phyloP scores from a whole-genome alignment of 495 filamentous ascomycete genomes.

The Neurospora cerealis region DNA sequence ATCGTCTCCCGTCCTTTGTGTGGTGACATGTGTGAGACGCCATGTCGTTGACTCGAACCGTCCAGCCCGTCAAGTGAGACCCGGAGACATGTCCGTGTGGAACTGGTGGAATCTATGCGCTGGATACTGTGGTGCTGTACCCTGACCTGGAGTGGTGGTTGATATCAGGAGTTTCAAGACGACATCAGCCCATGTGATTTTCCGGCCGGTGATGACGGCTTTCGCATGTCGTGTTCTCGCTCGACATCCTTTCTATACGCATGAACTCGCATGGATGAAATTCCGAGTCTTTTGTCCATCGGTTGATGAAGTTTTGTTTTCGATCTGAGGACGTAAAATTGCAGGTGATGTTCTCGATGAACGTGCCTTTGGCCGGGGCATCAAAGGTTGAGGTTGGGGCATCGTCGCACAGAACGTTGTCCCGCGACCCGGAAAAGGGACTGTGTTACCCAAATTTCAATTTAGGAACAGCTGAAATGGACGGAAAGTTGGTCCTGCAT shows the following conservation, averaged over 20 bases:
- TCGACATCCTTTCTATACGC: not conserved
- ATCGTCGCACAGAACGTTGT: not conserved
- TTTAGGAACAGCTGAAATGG: not conserved
- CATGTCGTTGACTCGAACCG: not conserved
- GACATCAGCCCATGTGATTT: not conserved
- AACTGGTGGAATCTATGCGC: not conserved
- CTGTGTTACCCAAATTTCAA: not conserved
- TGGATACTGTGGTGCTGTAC: not conserved
- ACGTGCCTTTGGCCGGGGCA: not conserved
- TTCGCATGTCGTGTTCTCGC: not conserved
- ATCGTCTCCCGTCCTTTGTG: not conserved
- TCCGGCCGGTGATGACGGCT: not conserved
- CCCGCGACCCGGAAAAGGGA: not conserved
- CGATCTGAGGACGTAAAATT: not conserved
- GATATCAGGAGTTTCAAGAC: not conserved
- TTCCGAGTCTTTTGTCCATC: not conserved
- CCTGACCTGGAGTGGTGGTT: not conserved
- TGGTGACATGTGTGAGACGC: not conserved
- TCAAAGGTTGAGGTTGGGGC: not conserved
- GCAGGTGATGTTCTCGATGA: not conserved
- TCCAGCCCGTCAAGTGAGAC: not conserved
- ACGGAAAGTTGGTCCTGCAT: not conserved
- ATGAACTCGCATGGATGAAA: not conserved
- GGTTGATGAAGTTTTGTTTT: not conserved
- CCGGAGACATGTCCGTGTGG: not conserved